Evolutionary conservation across 495 filamentous ascomycete species (phyloP), one percentile per base, ranked within the genome.

Genomic region (Collariella sp.): DNA sequence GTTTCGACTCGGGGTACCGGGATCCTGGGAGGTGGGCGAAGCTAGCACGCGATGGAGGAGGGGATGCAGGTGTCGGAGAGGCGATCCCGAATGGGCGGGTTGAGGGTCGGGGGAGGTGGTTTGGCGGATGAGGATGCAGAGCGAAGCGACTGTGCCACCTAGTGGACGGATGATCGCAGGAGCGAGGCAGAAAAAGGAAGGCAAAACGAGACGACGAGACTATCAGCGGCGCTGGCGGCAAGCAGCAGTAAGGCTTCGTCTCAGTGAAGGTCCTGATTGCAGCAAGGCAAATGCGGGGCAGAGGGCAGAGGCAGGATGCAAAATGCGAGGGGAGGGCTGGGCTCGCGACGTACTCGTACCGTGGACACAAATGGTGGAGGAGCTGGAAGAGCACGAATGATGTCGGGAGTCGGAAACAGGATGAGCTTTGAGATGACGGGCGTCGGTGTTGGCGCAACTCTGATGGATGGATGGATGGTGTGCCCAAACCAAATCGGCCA

Each of bases 401-500:
- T n/a, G n/a, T n/a, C n/a, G n/a, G n/a, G n/a, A n/a, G n/a, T n/a
- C n/a, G n/a, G n/a, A n/a, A n/a, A n/a, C n/a, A n/a, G n/a, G n/a
- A n/a, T n/a, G n/a, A n/a, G n/a, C n/a, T n/a, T n/a, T n/a, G n/a
- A n/a, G n/a, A n/a, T 62, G 58, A 60, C 49, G 58, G 58, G 56
- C 56, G 55, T 54, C 47, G 54, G 52, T 52, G 55, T 59, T 66
- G 62, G 61, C 59, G 56, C 60, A 59, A 58, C 26, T 5, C 5
- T 31, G 26, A 42, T 59, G 57, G 52, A 52, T 44, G 51, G 55
- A 29, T 26, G 15, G 26, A 23, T 41, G 56, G 42, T 48, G 57
- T 48, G 47, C 55, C 55, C 58, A 63, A 54, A 55, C 55, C 58
- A 63, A 54, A 55, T 51, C 52, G 55, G 55, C 60, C 60, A 50